A percentile compares a stretch with the other conserved stretches of the same genome.
phyloP scores from a whole-genome alignment of 139 green algal genomes.

The Micromonas pusilla region DNA sequence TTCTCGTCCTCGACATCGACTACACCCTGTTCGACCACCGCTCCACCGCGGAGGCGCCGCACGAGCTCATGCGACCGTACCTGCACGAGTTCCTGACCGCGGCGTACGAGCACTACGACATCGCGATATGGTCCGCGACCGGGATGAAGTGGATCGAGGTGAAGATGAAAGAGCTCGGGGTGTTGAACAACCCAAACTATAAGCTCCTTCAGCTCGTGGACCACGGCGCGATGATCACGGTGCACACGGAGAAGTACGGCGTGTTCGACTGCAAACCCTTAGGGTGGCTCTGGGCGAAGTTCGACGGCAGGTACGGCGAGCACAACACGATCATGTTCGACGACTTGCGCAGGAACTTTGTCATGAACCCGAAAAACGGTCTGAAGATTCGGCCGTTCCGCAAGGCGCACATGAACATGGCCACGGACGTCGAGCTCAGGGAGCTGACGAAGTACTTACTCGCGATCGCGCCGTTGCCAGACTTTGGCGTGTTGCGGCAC shows the following conservation, averaged over 20 bases:
- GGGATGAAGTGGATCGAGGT: constrained; percentile 88
- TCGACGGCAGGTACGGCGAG: constrained; percentile 30
- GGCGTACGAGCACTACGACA: constrained; percentile 73
- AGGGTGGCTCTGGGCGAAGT: constrained; percentile 67
- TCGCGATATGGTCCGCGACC: constrained; percentile 77
- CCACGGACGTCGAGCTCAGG: constrained; percentile 77
- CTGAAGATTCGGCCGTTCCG: constrained; percentile 84
- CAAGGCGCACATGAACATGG: constrained; percentile 61
- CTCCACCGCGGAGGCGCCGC: constrained; percentile 65
- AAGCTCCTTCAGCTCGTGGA: constrained; percentile 75
- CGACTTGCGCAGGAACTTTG: constrained; percentile 86
- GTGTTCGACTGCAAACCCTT: constrained; percentile 93
- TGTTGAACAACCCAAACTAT: constrained; percentile 68
- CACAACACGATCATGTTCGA: constrained; percentile 96
- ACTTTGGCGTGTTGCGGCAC: constrained; percentile 63
- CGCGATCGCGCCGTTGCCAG: constrained; percentile 58
- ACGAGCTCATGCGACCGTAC: constrained; percentile 72
- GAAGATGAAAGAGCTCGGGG: constrained; percentile 88
- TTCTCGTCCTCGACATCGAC: constrained; percentile 84
- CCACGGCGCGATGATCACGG: constrained; percentile 80
- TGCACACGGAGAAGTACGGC: constrained; percentile 55
- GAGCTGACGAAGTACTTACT: constrained; percentile 70
- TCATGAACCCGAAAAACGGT: constrained; percentile 87
- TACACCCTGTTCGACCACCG: constrained; percentile 91
- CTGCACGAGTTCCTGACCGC: constrained; percentile 85